Evolutionary conservation across 2,329 filamentous ascomycete genomes (phyloP), one percentile per base, ranked within the genome.

Genomic region (Fusarium caatingaense): DNA sequence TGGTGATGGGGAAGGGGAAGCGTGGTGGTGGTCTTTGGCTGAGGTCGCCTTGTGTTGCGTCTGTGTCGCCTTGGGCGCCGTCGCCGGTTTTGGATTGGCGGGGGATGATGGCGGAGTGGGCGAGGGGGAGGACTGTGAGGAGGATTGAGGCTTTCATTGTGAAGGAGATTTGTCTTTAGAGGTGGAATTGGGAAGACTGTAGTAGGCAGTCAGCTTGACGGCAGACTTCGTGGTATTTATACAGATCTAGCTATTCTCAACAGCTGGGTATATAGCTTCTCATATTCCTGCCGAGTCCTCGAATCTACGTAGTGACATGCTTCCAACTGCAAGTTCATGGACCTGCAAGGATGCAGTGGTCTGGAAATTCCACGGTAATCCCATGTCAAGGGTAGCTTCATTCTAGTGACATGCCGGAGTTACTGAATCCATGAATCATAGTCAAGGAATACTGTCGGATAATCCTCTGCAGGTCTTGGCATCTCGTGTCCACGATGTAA

Each of bases 1-100:
- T 77, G 30, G 74, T 77, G 11, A 77, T 63, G 2, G 75, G 75
- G 37, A 77, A 77, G 8, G 73, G 75, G 34, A 77, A 77, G 6
- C 75, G 74, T 3, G 74, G 75, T n/a, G 73, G 66, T 12, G 75
- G 75, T n/a, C 75, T 54, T n/a, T 75, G 21, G 23, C 60, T 63
- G 25, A 77, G 48, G 32, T 77, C 75, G 13, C 66, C 75, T 40
- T 77, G 75, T 4, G 75, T 76, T 15, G 69, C 64, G 32, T 77
- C 75, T 0, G 60, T 49, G 2, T 63, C 67, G 4, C 75, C 75
- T 30, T 72, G 59, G 0, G 56, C 48, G 1, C 75, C 75, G 40
- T 77, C 75, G 1, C 75, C 75, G 0, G 73, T 75, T 47, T 72
- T 51, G 5, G 48, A 74, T 40, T 66, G 71, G 50, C 60, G 68